Evolutionary conservation across 129 eudicot species (phyloP).

Genomic region (Chrysanthemum lavandulifolium): DNA sequence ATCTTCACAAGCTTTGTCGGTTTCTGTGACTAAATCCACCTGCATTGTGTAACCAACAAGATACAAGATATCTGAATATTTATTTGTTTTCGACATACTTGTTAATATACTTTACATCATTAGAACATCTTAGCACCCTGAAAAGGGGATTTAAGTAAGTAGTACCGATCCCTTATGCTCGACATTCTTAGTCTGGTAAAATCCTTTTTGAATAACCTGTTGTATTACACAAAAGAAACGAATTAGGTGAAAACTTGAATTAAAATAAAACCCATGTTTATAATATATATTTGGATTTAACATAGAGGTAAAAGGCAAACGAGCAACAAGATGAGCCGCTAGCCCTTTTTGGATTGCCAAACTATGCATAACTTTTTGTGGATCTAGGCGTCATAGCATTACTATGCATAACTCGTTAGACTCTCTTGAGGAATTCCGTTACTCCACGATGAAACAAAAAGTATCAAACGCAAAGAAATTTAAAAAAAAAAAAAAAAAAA

Average conservation of each 20-base stretch:
- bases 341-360: too few species aligned
- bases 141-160: background rate
- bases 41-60: constrained; percentile 31
- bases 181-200: constrained; percentile 80
- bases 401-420: too few species aligned
- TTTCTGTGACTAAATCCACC: constrained; percentile 99
- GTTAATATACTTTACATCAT: background rate
- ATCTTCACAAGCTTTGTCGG: constrained; percentile 97
- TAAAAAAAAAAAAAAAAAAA: too few species aligned
- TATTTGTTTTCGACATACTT: background rate
- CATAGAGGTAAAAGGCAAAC: too few species aligned
- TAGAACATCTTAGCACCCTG: background rate
- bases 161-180: constrained; percentile 95
- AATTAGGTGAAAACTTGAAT: constrained; percentile 5
- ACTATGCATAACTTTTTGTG: too few species aligned
- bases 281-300: background rate
- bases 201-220: constrained; percentile 78
- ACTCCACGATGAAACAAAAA: too few species aligned
- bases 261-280: background rate
- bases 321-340: too few species aligned
- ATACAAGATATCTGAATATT: constrained; percentile 6
- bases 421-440: too few species aligned
- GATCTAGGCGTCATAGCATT: too few species aligned
- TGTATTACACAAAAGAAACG: background rate
- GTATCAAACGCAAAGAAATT: too few species aligned